Evolutionary conservation across 1,139 yeast genomes (phyloP), one percentile per base, ranked within the genome.

Genomic region (Kurtzmaniella quercitrusa): DNA sequence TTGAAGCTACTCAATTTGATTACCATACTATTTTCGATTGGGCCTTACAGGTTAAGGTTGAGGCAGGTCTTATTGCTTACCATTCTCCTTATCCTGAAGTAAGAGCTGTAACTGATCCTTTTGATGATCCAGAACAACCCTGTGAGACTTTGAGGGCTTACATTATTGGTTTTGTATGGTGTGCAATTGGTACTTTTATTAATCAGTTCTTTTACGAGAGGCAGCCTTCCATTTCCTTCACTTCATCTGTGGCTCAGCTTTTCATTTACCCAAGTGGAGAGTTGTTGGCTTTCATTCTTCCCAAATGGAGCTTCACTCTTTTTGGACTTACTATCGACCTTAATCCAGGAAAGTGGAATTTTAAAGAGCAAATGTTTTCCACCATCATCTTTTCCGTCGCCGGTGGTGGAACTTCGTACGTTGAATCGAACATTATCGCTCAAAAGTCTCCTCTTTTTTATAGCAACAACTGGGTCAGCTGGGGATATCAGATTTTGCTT

Each of bases 311-410:
- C 16, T 19, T 42, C 18, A 31, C 21, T 9, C 17, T 42, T 34
- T 38, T 38, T 12, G 19, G 25, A 9, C 21, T 3, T 18, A 38
- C 44, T 8, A 21, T 42, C 16, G 25, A 31, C 7, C 79, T 52
- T 73, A 81, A 56, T 45, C 79, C 81, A 1, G 81, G 82, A 3
- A 79, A 79, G 8, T 82, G 84, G 82, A 63, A 70, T 38, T 67
- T 61, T 48, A 82, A 82, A 56, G 87, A 82, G 54, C 86, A 81
- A 55, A 74, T 77, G 76, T 69, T 80, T 48, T 68, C 80, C 2
- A 76, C 85, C 0, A 50, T 75, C 27, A 59, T 70, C 49, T 65
- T 67, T 50, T 62, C 69, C 33, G 68, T 68, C 39, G 59, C 75
- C 9, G 55, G 61, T 34, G 68, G 69, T 21, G 10, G 10, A 12